Percentiles rank a stretch among this genome's conserved stretches.
These are phyloP conservation scores for Aspergillus ochraceoroseus DNA, from an alignment of 2,329 filamentous ascomycete species.

Conservation along the genomic window DNA sequence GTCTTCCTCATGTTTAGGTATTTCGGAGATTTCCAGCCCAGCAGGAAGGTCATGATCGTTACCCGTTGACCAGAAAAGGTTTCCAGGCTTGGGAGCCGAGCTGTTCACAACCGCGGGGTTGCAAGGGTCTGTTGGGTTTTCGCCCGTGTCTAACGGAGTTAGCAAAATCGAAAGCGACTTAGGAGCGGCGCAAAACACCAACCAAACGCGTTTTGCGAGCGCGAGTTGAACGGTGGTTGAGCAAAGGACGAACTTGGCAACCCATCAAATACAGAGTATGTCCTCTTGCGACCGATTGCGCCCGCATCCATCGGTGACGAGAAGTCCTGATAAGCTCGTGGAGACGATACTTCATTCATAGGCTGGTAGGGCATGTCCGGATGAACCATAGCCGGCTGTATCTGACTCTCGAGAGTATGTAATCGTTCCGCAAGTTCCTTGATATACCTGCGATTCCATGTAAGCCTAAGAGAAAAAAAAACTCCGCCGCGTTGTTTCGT, in stretches of 20 bases:
- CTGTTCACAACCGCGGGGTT: slow-evolving; percentile 37
- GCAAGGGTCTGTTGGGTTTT: slow-evolving; percentile 31
- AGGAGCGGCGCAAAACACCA: slow-evolving; percentile 10
- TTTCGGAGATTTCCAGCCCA: slow-evolving; percentile 31
- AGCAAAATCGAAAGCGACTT: slow-evolving; percentile 7
- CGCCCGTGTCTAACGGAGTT: slow-evolving; percentile 22
- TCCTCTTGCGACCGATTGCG: slow-evolving; percentile 45
- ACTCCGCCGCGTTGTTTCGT: slow-evolving; percentile 28
- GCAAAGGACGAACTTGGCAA: slow-evolving; percentile 42
- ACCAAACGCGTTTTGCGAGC: slow-evolving; percentile 36
- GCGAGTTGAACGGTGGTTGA: slow-evolving; percentile 36
- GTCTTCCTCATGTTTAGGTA: slow-evolving; percentile 34
- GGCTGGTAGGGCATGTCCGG: slow-evolving; percentile 42
- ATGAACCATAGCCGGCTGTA: slow-evolving; percentile 46
- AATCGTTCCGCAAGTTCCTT: slow-evolving; percentile 85
- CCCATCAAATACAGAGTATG: slow-evolving; percentile 48
- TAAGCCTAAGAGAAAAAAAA: slow-evolving; percentile 17
- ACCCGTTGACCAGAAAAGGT: slow-evolving; percentile 39
- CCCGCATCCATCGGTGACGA: slow-evolving; percentile 47
- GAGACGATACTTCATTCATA: slow-evolving; percentile 42
- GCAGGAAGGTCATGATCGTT: slow-evolving; percentile 32
- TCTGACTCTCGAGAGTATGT: slow-evolving; percentile 73
- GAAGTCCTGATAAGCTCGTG: slow-evolving; percentile 50
- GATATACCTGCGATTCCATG: slow-evolving; percentile 61
- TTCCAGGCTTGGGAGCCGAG: slow-evolving; percentile 33